Conservation (phyloP, 208 protist genomes). For the Trypanosoma scelopori region DNA sequence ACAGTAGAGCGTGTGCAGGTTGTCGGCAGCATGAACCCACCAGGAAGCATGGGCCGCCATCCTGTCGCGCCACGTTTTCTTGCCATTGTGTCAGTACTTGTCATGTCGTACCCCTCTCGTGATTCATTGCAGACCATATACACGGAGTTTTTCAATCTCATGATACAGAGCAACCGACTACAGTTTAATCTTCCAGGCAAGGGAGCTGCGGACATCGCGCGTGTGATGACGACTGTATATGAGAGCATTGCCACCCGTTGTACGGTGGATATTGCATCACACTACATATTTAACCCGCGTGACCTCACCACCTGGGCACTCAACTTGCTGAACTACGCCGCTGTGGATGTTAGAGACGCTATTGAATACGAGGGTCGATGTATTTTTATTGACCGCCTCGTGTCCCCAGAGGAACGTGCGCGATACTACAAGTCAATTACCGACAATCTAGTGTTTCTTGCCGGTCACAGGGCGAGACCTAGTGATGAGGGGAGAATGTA, state of each 20-base stretch:
- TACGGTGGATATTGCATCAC: constrained; percentile 93
- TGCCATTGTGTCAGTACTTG: constrained; percentile 93
- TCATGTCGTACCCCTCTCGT: constrained; percentile 93
- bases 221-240: constrained; percentile 95
- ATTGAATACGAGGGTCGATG: constrained; percentile 93
- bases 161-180: constrained; percentile 78
- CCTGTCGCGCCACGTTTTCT: constrained; percentile 95
- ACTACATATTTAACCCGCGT: constrained; percentile 98
- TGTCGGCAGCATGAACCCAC: constrained; percentile 96
- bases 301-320: constrained; percentile 95
- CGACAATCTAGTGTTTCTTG: constrained; percentile 80
- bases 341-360: constrained; percentile 81
- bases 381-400: constrained; percentile 95
- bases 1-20: constrained; percentile 95
- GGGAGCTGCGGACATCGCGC: constrained; percentile 87
- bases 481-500: constrained; percentile 74
- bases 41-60: constrained; percentile 94
- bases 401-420: constrained; percentile 79
- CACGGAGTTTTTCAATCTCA: constrained; percentile 91
- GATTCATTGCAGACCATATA: constrained; percentile 94
- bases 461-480: constrained; percentile 53
- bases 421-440: constrained; percentile 67
- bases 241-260: constrained; percentile 86
- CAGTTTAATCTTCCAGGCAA: constrained; percentile 69
- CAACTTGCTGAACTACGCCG: constrained; percentile 92